Evolutionary conservation across 2,329 filamentous ascomycete genomes (phyloP).

Genomic region (Zymoseptoria passerinii): DNA sequence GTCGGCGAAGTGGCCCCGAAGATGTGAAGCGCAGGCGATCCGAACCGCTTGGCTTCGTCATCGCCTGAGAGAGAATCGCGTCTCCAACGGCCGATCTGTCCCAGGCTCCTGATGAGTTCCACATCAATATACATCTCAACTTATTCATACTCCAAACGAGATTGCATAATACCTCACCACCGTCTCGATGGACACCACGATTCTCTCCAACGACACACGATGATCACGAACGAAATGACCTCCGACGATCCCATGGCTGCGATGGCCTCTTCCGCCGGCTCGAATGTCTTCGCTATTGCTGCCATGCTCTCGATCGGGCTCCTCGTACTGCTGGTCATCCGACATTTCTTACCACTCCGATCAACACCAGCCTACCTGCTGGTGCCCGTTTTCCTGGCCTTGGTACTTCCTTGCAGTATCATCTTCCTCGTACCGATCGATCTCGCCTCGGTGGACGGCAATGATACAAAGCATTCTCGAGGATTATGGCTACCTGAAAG

Average conservation of each 20-base stretch:
- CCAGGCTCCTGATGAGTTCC: neutral
- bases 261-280: conserved; percentile 59
- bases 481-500: conserved; percentile 82
- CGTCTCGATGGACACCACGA: neutral
- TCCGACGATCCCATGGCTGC: conserved; percentile 20
- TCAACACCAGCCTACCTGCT: conserved; percentile 83
- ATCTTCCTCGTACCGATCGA: conserved; percentile 92
- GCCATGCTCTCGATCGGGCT: conserved; percentile 66
- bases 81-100: neutral
- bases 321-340: conserved; percentile 72
- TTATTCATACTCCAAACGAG: neutral
- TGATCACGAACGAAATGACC: neutral
- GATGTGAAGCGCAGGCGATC: neutral
- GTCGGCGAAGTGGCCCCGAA: neutral
- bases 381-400: conserved; percentile 89
- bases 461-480: conserved; percentile 37
- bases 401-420: conserved; percentile 85
- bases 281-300: conserved; percentile 66
- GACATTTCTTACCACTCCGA: conserved; percentile 83
- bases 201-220: neutral
- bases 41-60: neutral
- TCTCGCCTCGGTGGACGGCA: conserved; percentile 66
- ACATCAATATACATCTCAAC: neutral
- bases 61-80: neutral
- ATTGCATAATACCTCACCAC: neutral